Base-by-base conservation (phyloP, 2,329 filamentous ascomycete genomes). In the Claviceps capensis region DNA sequence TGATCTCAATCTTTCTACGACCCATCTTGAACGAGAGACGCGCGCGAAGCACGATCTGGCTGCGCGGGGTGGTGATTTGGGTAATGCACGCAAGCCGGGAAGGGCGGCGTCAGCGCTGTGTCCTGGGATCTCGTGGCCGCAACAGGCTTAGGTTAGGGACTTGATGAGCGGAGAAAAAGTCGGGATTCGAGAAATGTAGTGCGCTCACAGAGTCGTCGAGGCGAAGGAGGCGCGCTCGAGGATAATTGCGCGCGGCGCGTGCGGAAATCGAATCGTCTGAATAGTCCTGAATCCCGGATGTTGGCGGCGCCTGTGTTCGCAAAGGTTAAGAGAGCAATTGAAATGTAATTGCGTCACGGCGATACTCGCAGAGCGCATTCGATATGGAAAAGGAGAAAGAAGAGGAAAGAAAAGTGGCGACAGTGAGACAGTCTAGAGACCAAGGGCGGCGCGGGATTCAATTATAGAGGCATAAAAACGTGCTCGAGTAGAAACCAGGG, bases 1-100 rank as follows among this genome's bases (percentile, higher is more conserved):
- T 96, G 77, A 98, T 97, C 76, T 97, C 93, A 67, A 98, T 98
- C 82, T 98, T 98, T 79, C 93, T 83, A 70, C 93, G 85, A 69
- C 93, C 93, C 93, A 98, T 98, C 50, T 47, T 65, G 57, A 34
- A 58, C 49, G 53, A 49, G 37, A 49, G 52, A 14, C 43, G 53
- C 49, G 52, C 58, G 49, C 26, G 17, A 48, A 34, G 41, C 46
- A 48, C 53, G 51, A 51, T 53, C 45, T 40, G 30, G n/a, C n/a
- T 19, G 37, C 19, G 13, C 52, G 14, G 52, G 36, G 40, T 37
- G 37, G 34, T 14, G 23, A 57, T 55, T 55, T 56, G 49, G 17
- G 19, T 47, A 36, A 30, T 41, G 42, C 41, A 49, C 52, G 23
- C 30, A 34, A 26, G 22, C 49, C 38, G 46, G n/a, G 30, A 36